Evolutionary conservation across 2,329 filamentous ascomycete species (phyloP).

Genomic region (Colletotrichum lini): DNA sequence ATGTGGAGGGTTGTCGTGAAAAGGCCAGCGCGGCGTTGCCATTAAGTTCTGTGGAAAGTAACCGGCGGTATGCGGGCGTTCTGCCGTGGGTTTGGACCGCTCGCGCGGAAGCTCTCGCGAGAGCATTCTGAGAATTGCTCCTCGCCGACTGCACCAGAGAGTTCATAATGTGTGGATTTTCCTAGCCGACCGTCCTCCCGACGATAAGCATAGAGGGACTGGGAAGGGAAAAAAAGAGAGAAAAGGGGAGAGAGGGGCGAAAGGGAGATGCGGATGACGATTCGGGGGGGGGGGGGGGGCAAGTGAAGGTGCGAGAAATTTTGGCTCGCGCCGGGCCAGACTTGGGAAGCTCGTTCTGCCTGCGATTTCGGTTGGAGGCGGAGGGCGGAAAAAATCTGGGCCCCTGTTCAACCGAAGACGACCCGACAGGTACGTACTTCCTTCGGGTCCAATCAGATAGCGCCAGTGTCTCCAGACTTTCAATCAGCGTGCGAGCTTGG

Average conservation of each 20-base stretch:
- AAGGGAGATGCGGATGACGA: slow-evolving; percentile 41
- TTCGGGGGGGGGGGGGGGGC: slow-evolving; percentile 48
- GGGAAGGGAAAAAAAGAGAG: neutral
- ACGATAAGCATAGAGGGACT: slow-evolving; percentile 45
- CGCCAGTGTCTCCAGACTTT: slow-evolving; percentile 24
- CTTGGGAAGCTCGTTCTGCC: slow-evolving; percentile 40
- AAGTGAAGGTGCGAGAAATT: slow-evolving; percentile 54
- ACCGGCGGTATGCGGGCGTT: slow-evolving; percentile 64
- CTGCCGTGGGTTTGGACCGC: slow-evolving; percentile 56
- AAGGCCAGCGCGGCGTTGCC: slow-evolving; percentile 47
- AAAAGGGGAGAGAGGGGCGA: slow-evolving; percentile 45
- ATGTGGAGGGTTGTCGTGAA: slow-evolving; percentile 48
- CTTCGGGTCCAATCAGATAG: slow-evolving; percentile 9
- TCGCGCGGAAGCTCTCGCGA: slow-evolving; percentile 59
- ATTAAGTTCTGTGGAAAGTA: slow-evolving; percentile 53
- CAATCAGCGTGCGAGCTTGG: slow-evolving; percentile 21
- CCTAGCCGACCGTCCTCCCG: slow-evolving; percentile 47
- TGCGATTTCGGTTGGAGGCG: slow-evolving; percentile 55
- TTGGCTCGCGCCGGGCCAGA: slow-evolving; percentile 45
- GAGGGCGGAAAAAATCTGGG: slow-evolving; percentile 49
- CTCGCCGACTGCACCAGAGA: slow-evolving; percentile 58
- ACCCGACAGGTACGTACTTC: slow-evolving; percentile 6
- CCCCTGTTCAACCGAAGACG: slow-evolving; percentile 39
- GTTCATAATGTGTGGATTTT: slow-evolving; percentile 58
- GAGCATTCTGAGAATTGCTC: slow-evolving; percentile 59